Evolutionary conservation across 2,329 filamentous ascomycete species (phyloP).

Genomic region (Pseudogymnoascus pannorum): DNA sequence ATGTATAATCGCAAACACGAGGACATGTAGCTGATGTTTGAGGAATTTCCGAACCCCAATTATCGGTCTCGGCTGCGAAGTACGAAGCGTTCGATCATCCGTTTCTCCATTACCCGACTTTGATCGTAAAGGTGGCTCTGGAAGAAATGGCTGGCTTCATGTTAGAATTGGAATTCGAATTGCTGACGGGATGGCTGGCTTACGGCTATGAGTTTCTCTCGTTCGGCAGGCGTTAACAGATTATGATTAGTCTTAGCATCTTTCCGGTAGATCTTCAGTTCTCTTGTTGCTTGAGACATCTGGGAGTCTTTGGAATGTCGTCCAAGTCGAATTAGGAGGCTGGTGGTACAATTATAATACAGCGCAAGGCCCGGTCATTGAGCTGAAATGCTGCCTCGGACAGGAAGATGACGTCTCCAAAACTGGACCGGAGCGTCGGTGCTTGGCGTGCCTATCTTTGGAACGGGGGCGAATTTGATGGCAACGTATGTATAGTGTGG

Average conservation of each 20-base stretch:
- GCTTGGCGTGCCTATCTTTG: conserved; percentile 1
- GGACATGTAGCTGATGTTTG: conserved; percentile 52
- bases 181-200: conserved; percentile 9
- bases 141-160: conserved; percentile 27
- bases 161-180: conserved; percentile 17
- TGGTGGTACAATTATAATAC: conserved; percentile 5
- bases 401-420: conserved; percentile 1
- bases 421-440: neutral
- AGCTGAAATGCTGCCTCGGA: neutral
- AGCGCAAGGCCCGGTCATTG: neutral
- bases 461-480: neutral
- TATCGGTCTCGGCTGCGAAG: conserved; percentile 23
- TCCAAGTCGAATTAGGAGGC: neutral
- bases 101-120: neutral
- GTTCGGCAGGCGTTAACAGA: conserved; percentile 36
- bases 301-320: neutral
- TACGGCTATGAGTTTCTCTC: conserved; percentile 40
- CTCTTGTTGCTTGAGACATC: conserved; percentile 20
- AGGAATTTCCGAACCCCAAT: conserved; percentile 56
- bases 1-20: conserved; percentile 66
- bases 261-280: conserved; percentile 37
- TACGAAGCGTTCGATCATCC: conserved; percentile 14
- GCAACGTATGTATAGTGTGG: conserved; percentile 4
- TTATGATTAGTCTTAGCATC: conserved; percentile 39
- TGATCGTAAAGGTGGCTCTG: conserved; percentile 19